Percentiles rank a stretch among this genome's conserved stretches.
phyloP scores from a whole-genome alignment of 1,284 basidiomycete species.

The Trichosporon asahii region DNA sequence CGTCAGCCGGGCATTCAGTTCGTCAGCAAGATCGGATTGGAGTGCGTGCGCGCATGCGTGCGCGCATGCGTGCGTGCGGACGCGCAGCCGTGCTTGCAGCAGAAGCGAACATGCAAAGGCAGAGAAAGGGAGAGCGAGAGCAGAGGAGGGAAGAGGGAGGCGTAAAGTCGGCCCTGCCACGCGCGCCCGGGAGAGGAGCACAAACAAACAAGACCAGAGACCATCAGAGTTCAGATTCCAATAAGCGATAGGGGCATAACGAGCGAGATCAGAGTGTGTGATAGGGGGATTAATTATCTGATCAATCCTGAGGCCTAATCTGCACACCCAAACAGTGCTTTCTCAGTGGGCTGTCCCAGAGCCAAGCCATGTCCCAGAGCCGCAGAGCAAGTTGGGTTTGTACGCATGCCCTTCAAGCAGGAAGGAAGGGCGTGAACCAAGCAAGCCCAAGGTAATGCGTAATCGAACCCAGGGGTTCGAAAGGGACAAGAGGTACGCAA shows the following conservation, averaged over 20 bases:
- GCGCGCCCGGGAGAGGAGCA: not conserved
- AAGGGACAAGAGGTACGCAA: too few relatives aligned
- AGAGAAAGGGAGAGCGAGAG: not conserved
- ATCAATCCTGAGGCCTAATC: not conserved
- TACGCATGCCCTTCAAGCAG: too few relatives aligned
- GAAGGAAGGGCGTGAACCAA: too few relatives aligned
- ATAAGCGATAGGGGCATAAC: not conserved
- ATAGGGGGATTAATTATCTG: constrained; percentile 3
- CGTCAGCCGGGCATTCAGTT: not conserved
- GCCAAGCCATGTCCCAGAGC: too few relatives aligned
- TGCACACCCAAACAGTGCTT: not conserved
- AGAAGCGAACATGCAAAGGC: not conserved
- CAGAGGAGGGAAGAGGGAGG: not conserved
- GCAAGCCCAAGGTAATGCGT: too few relatives aligned
- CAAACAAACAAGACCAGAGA: too few relatives aligned
- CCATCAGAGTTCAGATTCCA: not conserved
- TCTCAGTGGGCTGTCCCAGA: not conserved
- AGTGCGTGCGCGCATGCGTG: not conserved
- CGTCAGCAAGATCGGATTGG: too few relatives aligned
- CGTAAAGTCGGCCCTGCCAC: not conserved
- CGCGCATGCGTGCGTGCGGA: too few relatives aligned
- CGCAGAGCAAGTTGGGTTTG: too few relatives aligned
- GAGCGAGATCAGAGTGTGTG: not conserved
- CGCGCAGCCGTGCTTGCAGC: too few relatives aligned
- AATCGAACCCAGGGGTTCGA: too few relatives aligned